Percentiles rank a stretch among this genome's conserved stretches.
Conservation (phyloP, 176 grass and related monocot species). For the Musa troglodytarum region DNA sequence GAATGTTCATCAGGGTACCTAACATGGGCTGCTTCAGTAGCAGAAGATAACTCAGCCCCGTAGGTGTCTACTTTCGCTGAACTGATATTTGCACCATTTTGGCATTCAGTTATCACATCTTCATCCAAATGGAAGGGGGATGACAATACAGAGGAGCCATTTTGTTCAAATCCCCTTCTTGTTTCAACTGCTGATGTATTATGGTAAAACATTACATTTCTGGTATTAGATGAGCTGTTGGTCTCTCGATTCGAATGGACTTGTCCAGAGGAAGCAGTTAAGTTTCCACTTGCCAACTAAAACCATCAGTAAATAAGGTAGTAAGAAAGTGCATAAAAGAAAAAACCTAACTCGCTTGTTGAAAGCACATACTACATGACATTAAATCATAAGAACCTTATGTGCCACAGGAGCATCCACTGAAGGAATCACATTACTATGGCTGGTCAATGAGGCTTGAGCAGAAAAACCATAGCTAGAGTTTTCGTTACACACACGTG, state of each 20-base stretch:
- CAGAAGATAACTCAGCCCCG: slow-evolving; percentile 31
- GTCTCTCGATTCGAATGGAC: background rate
- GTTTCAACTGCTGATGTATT: background rate
- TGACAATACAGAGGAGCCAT: background rate
- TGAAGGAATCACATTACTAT: slow-evolving; percentile 31
- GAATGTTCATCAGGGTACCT: slow-evolving; percentile 18
- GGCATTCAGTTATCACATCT: background rate
- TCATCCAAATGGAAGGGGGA: background rate
- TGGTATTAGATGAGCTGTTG: background rate
- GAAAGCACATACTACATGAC: background rate
- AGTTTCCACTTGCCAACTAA: background rate
- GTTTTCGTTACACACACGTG: slow-evolving; percentile 27
- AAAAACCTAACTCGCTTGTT: background rate
- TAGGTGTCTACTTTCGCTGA: slow-evolving; percentile 34
- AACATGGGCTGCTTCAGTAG: slow-evolving; percentile 26
- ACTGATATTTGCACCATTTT: slow-evolving; percentile 30
- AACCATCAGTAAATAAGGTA: background rate
- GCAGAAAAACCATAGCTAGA: slow-evolving; percentile 24
- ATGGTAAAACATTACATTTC: background rate
- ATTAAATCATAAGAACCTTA: background rate
- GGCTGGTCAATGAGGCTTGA: background rate
- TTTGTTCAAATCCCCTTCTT: background rate
- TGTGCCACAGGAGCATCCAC: slow-evolving; percentile 14
- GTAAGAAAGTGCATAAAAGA: background rate
- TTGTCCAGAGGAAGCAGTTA: background rate